Evolutionary conservation across 805 yeast genomes (phyloP).

Genomic region (Wickerhamiella dianesei): DNA sequence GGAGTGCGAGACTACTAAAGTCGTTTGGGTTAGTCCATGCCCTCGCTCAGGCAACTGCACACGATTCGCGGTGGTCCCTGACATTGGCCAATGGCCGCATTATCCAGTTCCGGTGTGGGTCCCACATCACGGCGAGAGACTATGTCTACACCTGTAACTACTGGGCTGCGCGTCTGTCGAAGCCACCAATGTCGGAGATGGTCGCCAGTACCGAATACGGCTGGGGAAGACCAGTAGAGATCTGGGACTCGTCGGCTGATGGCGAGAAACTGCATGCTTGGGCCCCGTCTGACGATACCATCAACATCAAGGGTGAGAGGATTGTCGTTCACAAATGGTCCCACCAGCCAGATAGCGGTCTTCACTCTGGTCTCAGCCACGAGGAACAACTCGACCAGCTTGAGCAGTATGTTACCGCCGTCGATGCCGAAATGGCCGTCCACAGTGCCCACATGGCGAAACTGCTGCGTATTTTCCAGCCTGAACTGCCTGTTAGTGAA

Average conservation of each 20-base stretch:
- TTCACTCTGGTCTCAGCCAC: slow-evolving; percentile 21
- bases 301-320: slow-evolving; percentile 18
- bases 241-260: neutral
- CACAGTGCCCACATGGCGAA: slow-evolving; percentile 33
- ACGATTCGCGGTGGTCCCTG: slow-evolving; percentile 37
- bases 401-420: slow-evolving; percentile 28
- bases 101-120: slow-evolving; percentile 52
- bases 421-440: slow-evolving; percentile 30
- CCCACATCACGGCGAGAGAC: slow-evolving; percentile 51
- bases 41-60: slow-evolving; percentile 29
- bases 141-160: slow-evolving; percentile 70
- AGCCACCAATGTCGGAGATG: slow-evolving; percentile 59
- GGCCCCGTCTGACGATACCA: slow-evolving; percentile 4
- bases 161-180: slow-evolving; percentile 79
- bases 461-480: slow-evolving; percentile 27
- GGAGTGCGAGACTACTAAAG: slow-evolving; percentile 45
- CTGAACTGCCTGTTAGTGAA: slow-evolving; percentile 16
- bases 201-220: slow-evolving; percentile 71
- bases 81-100: slow-evolving; percentile 36
- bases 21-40: slow-evolving; percentile 37
- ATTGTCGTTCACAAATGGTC: slow-evolving; percentile 24
- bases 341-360: slow-evolving; percentile 23
- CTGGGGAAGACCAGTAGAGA: slow-evolving; percentile 34
- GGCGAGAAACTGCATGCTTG: slow-evolving; percentile 1
- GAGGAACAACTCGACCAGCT: slow-evolving; percentile 31